Base-by-base conservation (phyloP, 352 stramenopile genomes). In the Phytophthora agathidicida region DNA sequence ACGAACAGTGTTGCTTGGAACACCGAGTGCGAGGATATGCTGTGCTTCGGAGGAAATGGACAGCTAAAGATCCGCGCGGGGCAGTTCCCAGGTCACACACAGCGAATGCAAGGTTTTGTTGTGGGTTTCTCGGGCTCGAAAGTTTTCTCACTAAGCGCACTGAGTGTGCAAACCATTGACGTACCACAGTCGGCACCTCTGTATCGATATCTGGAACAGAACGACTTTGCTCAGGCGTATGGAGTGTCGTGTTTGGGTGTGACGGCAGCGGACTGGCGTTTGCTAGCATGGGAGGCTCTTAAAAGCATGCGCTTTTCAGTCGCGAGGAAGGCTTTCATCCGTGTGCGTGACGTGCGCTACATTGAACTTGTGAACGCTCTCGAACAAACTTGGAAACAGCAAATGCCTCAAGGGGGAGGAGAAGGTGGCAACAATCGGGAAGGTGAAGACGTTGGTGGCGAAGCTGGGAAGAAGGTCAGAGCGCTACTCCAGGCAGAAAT, bases 1-100 rank as follows among this genome's bases (percentile, higher is more conserved):
- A 86, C 83, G 7, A 96, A 94, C 54, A 96, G 85, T 59, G 90
- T 97, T 11, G 82, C 88, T n/a, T 98, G 94, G 75, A 98, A 98
- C 77, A 91, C 86, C 7, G 90, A 98, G 53, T 86, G 93, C 36
- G 93, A 98, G 36, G 93, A 98, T 42, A 97, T 98, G 88, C 56
- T 98, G 32, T 98, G 95, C 67, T 98, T 96, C 58, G 91, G 81
- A 4, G 87, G 89, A 14, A 92, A 89, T 48, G 79, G 76, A 1
- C 85, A 91, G 55, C 84, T 98, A 24, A 92, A 89, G 75, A 96
- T 98, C 56, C 96, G 95, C 50, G 96, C 91, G 3, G 92, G 87
- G 13, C 75, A 77, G 37, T 97, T 97, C 41, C 87, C 89, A 6
- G 87, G 96, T 2, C 86, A 97, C 59, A 70, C 80, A 3, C 93